Conservation (phyloP, 2,329 filamentous ascomycete genomes). For the Colletotrichum spinosum region DNA sequence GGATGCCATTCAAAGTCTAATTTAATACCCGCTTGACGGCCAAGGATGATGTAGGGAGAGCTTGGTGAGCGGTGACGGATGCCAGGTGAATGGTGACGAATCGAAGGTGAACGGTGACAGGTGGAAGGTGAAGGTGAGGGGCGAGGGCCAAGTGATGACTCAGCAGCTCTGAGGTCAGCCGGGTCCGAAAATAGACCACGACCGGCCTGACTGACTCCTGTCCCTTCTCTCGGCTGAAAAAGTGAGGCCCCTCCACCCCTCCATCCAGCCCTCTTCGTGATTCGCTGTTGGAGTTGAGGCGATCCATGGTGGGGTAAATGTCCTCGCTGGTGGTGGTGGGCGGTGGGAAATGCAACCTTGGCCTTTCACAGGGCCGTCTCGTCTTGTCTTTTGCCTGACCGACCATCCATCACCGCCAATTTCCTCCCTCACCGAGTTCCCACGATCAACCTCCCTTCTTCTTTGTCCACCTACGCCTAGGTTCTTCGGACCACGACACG, state of each 20-base stretch:
- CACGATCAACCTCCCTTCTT: slow-evolving; percentile 14
- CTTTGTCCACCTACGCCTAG: neutral
- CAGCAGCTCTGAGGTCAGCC: no score
- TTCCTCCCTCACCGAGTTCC: slow-evolving; percentile 19
- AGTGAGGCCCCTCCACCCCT: slow-evolving; percentile 3
- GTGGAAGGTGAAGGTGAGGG: no score
- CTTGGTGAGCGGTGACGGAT: no score
- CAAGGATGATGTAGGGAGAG: no score
- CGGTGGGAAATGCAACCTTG: slow-evolving; percentile 33
- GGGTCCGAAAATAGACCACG: neutral
- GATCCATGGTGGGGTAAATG: slow-evolving; percentile 25
- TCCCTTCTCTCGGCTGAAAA: neutral
- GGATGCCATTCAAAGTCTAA: no score
- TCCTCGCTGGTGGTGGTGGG: neutral
- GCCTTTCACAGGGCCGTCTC: slow-evolving; percentile 30
- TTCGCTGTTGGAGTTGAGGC: slow-evolving; percentile 26
- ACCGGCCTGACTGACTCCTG: no score
- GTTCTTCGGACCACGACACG: slow-evolving; percentile 7
- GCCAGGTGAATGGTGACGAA: no score
- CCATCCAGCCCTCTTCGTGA: slow-evolving; percentile 21
- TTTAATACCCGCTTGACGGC: no score
- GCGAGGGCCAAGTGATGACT: no score
- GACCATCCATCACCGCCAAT: slow-evolving; percentile 31
- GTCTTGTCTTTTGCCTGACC: slow-evolving; percentile 9
- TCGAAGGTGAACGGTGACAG: no score